Conservation (phyloP, 2,329 filamentous ascomycete species). For the Epichloe uncinata region DNA sequence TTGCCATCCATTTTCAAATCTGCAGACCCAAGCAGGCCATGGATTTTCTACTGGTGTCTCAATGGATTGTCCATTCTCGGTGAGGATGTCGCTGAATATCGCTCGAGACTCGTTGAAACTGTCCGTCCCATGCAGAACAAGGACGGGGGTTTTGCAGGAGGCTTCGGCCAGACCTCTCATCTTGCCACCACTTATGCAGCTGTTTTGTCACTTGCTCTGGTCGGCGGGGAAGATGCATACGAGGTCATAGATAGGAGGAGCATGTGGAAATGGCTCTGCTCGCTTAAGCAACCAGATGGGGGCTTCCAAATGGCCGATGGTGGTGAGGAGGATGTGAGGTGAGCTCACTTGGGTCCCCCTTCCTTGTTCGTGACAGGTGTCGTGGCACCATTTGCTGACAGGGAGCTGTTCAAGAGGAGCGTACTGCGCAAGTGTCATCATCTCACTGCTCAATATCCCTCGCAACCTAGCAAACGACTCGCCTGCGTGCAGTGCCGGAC, state of each 20-base stretch:
- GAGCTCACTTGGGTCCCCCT: neutral
- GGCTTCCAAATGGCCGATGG: constrained; percentile 80
- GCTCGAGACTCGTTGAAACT: constrained; percentile 58
- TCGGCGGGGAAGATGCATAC: constrained; percentile 62
- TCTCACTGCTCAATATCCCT: constrained; percentile 73
- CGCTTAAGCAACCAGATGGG: constrained; percentile 73
- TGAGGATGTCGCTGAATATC: constrained; percentile 56
- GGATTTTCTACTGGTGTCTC: constrained; percentile 90
- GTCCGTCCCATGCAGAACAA: constrained; percentile 71
- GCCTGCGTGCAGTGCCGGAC: constrained; percentile 48
- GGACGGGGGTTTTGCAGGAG: constrained; percentile 79
- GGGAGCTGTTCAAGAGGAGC: constrained; percentile 48
- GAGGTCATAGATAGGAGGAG: constrained; percentile 64
- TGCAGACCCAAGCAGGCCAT: constrained; percentile 79
- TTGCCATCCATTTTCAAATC: constrained; percentile 59
- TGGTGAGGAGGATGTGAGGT: constrained; percentile 88
- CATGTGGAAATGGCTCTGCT: constrained; percentile 85
- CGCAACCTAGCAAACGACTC: constrained; percentile 63
- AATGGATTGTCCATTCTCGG: constrained; percentile 63
- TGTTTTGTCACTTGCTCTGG: constrained; percentile 63
- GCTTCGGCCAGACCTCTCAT: constrained; percentile 83
- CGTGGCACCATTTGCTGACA: constrained; percentile 8
- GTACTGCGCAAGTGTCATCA: constrained; percentile 78
- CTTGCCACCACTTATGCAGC: constrained; percentile 81
- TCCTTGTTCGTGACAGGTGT: constrained; percentile 2